phyloP scores from a whole-genome alignment of 306 rosid genomes.

The Lithocarpus polystachyus region DNA sequence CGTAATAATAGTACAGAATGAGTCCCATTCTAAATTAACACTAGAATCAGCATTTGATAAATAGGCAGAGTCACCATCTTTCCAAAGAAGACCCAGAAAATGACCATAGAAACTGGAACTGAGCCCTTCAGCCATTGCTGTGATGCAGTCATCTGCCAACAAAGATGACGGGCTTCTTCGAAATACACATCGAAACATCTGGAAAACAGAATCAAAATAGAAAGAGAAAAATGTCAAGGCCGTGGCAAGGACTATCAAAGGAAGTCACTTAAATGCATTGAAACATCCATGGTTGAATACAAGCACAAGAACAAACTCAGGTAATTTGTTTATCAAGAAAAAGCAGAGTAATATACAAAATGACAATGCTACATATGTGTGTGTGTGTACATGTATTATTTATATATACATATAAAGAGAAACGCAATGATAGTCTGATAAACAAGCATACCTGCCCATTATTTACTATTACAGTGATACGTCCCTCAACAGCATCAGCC shows the following conservation, averaged over 20 bases:
- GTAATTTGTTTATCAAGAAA: not conserved
- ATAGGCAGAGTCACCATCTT: slow-evolving; percentile 62
- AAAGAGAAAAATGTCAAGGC: slow-evolving; percentile 4
- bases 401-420: not conserved
- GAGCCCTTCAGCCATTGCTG: slow-evolving; percentile 91
- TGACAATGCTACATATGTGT: not conserved
- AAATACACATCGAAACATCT: slow-evolving; percentile 86
- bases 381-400: no score
- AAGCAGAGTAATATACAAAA: not conserved
- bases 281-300: not conserved
- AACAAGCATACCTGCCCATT: slow-evolving; percentile 64
- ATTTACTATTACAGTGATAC: slow-evolving; percentile 69
- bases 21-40: slow-evolving; percentile 74
- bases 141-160: slow-evolving; percentile 80
- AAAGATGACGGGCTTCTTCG: slow-evolving; percentile 68
- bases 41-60: slow-evolving; percentile 48
- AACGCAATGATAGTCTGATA: slow-evolving; percentile 3
- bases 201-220: slow-evolving; percentile 23
- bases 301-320: not conserved
- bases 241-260: slow-evolving; percentile 1
- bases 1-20: slow-evolving; percentile 63
- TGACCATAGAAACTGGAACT: slow-evolving; percentile 60
- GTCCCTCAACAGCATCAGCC: slow-evolving; percentile 90
- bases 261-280: not conserved
- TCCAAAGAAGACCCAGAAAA: slow-evolving; percentile 88